Conservation (phyloP, 1,284 basidiomycete genomes). For the Bothia castanella region DNA sequence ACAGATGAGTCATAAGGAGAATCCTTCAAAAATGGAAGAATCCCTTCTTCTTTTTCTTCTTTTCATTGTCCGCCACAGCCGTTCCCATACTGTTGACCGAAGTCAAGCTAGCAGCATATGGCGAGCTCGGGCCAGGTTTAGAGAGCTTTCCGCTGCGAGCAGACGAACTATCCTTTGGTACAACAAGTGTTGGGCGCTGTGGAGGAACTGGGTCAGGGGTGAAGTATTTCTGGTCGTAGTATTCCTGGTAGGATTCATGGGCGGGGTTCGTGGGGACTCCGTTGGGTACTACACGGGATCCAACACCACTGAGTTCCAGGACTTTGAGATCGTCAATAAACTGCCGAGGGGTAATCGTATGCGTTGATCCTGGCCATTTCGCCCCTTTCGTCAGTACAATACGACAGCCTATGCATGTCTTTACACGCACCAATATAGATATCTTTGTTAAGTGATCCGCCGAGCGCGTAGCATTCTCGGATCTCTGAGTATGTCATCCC, state of each 20-base stretch:
- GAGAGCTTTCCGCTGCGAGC: constrained; percentile 34
- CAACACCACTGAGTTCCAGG: constrained; percentile 75
- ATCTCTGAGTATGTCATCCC: constrained; percentile 98
- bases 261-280: constrained; percentile 53
- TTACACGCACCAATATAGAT: constrained; percentile 77
- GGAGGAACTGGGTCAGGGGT: constrained; percentile 59
- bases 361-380: constrained; percentile 73
- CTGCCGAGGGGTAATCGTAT: constrained; percentile 76
- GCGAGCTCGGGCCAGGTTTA: constrained; percentile 35
- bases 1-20: background rate
- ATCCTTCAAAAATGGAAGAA: constrained; percentile 60
- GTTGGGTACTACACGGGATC: constrained; percentile 69
- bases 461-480: constrained; percentile 81
- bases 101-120: constrained; percentile 47
- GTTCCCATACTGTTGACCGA: constrained; percentile 42
- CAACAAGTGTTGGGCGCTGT: constrained; percentile 32
- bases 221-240: constrained; percentile 76
- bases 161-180: constrained; percentile 33
- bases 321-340: constrained; percentile 87
- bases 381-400: constrained; percentile 6
- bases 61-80: constrained; percentile 42
- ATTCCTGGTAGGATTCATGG: constrained; percentile 58
- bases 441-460: constrained; percentile 75
- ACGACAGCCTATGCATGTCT: background rate
- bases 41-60: constrained; percentile 78